Evolutionary conservation across 495 filamentous ascomycete species (phyloP).

Genomic region (Aspergillus nidulans): DNA sequence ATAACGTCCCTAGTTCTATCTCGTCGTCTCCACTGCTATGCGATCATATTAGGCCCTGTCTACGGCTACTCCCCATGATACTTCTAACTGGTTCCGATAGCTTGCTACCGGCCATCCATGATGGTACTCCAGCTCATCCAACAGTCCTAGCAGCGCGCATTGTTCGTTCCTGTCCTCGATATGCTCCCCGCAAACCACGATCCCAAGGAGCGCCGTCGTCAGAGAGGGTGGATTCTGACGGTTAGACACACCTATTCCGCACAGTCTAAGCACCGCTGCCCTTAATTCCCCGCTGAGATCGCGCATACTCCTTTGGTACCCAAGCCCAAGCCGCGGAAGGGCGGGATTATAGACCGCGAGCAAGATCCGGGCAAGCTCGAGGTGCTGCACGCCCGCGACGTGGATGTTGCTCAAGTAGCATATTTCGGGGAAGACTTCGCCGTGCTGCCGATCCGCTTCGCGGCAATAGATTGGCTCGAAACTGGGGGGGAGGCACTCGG

Average conservation of each 20-base stretch:
- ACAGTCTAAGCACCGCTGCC: conserved; percentile 20
- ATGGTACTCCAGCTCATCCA: conserved; percentile 7
- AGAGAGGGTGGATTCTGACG: conserved; percentile 18
- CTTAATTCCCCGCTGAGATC: conserved; percentile 13
- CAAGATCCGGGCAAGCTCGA: conserved; percentile 32
- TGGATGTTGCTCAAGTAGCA: conserved; percentile 27
- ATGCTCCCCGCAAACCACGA: conserved; percentile 24
- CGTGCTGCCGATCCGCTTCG: neutral
- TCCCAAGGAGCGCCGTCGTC: conserved; percentile 21
- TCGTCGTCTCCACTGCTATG: neutral
- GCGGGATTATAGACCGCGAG: conserved; percentile 33
- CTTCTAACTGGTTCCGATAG: too few species aligned
- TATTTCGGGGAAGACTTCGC: conserved; percentile 27
- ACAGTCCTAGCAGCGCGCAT: conserved; percentile 15
- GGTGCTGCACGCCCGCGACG: conserved; percentile 29
- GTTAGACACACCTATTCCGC: conserved; percentile 24
- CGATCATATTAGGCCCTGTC: neutral
- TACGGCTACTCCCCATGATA: neutral
- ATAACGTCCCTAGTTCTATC: neutral
- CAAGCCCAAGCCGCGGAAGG: conserved; percentile 26
- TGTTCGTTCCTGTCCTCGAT: conserved; percentile 19
- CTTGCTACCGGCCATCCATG: conserved; percentile 1
- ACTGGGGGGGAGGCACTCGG: conserved; percentile 1
- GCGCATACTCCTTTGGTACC: conserved; percentile 8
- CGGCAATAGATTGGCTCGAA: conserved; percentile 18